phyloP scores from a whole-genome alignment of 108 stramenopile genomes.

The Parietichytrium sp. region DNA sequence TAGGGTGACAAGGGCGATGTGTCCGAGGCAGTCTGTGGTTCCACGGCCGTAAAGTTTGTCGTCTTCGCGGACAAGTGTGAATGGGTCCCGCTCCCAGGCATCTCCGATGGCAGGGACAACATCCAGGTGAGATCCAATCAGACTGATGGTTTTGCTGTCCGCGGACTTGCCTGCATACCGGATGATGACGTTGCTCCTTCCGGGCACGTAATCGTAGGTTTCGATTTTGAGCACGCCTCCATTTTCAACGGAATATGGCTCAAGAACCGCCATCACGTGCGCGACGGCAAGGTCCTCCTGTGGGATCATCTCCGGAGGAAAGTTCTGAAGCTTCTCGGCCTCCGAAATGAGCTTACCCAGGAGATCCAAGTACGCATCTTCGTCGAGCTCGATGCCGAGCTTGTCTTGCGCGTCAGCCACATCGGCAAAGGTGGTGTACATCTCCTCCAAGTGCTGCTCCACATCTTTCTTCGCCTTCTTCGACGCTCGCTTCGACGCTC shows the following conservation, averaged over 20 bases:
- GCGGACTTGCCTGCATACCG: slow-evolving; percentile 57
- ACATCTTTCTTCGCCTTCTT: too few relatives aligned
- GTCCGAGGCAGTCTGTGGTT: slow-evolving; percentile 68
- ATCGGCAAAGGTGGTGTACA: not conserved
- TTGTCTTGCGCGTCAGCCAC: not conserved
- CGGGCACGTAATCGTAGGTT: slow-evolving; percentile 59
- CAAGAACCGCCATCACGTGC: slow-evolving; percentile 59
- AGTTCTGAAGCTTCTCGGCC: slow-evolving; percentile 54
- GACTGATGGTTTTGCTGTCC: slow-evolving; percentile 54
- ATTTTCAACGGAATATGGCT: slow-evolving; percentile 60
- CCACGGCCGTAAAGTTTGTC: slow-evolving; percentile 68
- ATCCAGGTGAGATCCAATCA: slow-evolving; percentile 67
- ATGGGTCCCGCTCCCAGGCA: slow-evolving; percentile 64
- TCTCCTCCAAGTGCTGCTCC: not conserved
- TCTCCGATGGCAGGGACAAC: slow-evolving; percentile 66
- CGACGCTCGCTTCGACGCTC: too few relatives aligned
- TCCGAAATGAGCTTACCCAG: slow-evolving; percentile 64
- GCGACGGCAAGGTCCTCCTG: slow-evolving; percentile 48
- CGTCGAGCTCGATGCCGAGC: slow-evolving; percentile 50
- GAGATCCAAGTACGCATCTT: slow-evolving; percentile 58
- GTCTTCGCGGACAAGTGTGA: slow-evolving; percentile 57
- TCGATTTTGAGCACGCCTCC: slow-evolving; percentile 64
- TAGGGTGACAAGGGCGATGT: slow-evolving; percentile 66
- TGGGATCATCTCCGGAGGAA: slow-evolving; percentile 32
- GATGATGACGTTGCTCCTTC: slow-evolving; percentile 66